Percentiles rank a stretch among this genome's conserved stretches.
Evolutionary conservation across 228 moss, liverwort and hornwort genomes (phyloP).

Genomic region (Sphagnum magellanicum): DNA sequence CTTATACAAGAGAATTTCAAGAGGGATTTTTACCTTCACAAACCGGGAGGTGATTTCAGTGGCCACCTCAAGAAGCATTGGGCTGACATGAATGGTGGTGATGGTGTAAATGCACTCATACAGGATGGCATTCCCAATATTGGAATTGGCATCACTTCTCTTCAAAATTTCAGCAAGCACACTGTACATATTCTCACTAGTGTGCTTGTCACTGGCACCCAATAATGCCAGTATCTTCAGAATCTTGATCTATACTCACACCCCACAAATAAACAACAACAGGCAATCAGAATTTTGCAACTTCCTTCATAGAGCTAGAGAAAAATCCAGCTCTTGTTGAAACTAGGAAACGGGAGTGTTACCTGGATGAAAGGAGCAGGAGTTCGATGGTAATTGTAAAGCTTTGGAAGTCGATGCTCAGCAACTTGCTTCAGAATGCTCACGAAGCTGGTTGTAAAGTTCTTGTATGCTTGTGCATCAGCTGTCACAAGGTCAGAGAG

Average conservation of each 20-base stretch:
- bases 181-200: slow-evolving; percentile 80
- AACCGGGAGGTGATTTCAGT: slow-evolving; percentile 86
- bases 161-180: slow-evolving; percentile 73
- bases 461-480: slow-evolving; percentile 64
- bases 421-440: slow-evolving; percentile 89
- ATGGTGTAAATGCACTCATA: slow-evolving; percentile 91
- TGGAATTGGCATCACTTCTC: slow-evolving; percentile 41
- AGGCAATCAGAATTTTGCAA: no score
- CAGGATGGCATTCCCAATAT: slow-evolving; percentile 79
- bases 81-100: slow-evolving; percentile 59
- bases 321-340: no score
- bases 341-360: background rate
- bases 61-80: slow-evolving; percentile 57
- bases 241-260: slow-evolving; percentile 70
- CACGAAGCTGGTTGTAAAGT: slow-evolving; percentile 73
- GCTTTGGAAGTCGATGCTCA: slow-evolving; percentile 82
- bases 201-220: slow-evolving; percentile 69
- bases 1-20: no score
- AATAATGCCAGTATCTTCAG: slow-evolving; percentile 83
- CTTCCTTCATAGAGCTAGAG: no score
- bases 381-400: slow-evolving; percentile 71
- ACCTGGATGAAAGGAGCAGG: slow-evolving; percentile 97
- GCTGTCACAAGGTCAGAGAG: slow-evolving; percentile 72
- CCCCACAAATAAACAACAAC: background rate
- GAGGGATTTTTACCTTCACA: slow-evolving; percentile 52